phyloP scores from a whole-genome alignment of 2,329 filamentous ascomycete species.

The Trichoderma hamatum region DNA sequence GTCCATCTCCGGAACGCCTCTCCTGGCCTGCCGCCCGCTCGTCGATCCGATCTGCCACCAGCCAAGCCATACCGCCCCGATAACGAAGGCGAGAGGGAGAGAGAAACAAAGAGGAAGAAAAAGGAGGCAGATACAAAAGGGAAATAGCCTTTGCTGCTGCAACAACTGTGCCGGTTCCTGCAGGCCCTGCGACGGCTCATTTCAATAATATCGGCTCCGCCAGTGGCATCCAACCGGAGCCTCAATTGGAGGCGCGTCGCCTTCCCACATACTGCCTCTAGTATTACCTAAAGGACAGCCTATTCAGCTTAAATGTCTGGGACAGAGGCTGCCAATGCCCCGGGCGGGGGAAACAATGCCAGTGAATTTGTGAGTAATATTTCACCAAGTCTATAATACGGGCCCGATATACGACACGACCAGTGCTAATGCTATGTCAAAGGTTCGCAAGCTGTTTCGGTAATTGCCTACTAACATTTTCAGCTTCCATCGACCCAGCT shows the following conservation, averaged over 20 bases:
- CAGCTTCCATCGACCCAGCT: constrained; percentile 7
- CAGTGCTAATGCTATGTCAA: constrained; percentile 26
- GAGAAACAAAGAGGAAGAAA: background rate
- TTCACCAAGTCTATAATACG: background rate
- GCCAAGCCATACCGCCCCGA: constrained; percentile 2
- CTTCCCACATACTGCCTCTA: background rate
- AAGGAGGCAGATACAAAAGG: background rate
- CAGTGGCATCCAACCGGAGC: constrained; percentile 14
- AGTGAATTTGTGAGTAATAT: constrained; percentile 84
- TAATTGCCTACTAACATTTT: constrained; percentile 49
- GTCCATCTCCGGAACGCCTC: constrained; percentile 13
- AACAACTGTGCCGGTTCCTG: background rate
- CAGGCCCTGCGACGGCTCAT: constrained; percentile 4
- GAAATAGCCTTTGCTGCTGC: background rate
- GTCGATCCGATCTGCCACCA: constrained; percentile 4
- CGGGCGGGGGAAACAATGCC: constrained; percentile 71
- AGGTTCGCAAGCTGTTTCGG: constrained; percentile 99
- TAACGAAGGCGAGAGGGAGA: background rate
- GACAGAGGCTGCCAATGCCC: constrained; percentile 40
- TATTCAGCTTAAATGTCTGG: constrained; percentile 38
- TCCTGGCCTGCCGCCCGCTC: constrained; percentile 4
- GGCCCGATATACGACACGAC: background rate
- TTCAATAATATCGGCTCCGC: background rate
- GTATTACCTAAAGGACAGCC: background rate
- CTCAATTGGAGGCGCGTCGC: constrained; percentile 27